These are phyloP conservation scores for Elsinoe australis DNA, from an alignment of 2,329 filamentous ascomycete species.

Conservation along the genomic window DNA sequence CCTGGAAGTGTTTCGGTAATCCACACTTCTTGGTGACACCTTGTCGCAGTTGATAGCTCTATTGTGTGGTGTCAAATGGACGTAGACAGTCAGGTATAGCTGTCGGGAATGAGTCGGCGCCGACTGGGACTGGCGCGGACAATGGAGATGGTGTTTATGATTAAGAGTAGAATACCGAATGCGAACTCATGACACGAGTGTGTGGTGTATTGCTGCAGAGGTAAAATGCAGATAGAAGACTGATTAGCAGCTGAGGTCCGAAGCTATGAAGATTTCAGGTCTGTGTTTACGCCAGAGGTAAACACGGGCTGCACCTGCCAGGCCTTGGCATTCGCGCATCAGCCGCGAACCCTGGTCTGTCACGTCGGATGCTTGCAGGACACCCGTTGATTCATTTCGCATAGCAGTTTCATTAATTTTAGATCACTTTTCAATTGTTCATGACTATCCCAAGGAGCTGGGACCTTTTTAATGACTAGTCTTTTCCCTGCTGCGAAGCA, in stretches of 20 bases:
- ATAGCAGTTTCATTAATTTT: conserved; percentile 13
- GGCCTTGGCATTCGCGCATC: conserved; percentile 12
- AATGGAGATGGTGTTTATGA: conserved; percentile 1
- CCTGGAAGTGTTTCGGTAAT: neutral
- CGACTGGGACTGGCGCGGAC: conserved; percentile 11
- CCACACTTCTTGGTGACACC: neutral
- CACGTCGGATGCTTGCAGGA: neutral
- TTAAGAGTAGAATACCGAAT: conserved; percentile 14
- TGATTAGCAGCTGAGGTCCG: conserved; percentile 4
- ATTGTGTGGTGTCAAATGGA: conserved; percentile 1
- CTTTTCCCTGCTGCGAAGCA: too few species aligned
- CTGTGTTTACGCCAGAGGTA: conserved; percentile 14
- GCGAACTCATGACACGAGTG: conserved; percentile 17
- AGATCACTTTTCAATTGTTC: neutral
- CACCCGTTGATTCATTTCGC: conserved; percentile 6
- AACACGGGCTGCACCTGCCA: conserved; percentile 13
- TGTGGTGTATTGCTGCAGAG: conserved; percentile 11
- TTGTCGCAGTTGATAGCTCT: conserved; percentile 4
- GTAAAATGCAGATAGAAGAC: conserved; percentile 17
- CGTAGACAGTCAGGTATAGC: neutral
- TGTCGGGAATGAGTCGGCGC: neutral
- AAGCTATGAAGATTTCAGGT: conserved; percentile 7
- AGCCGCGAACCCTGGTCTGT: conserved; percentile 5
- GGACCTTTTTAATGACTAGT: too few species aligned
- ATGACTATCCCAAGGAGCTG: too few species aligned